phyloP scores from a whole-genome alignment of 1,284 basidiomycete species.

The Microbotryum scabiosae region DNA sequence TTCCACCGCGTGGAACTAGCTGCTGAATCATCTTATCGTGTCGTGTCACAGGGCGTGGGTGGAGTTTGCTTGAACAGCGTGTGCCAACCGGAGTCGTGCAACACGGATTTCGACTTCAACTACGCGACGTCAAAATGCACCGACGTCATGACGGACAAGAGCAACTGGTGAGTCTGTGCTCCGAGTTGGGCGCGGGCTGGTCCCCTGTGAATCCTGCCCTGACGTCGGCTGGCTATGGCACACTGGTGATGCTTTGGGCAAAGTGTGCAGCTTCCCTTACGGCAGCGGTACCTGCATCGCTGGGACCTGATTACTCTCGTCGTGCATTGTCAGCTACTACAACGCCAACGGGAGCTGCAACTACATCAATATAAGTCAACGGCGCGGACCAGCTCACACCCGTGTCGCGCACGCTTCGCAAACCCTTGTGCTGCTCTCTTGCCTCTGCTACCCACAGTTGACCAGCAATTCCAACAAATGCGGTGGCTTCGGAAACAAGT shows the following conservation, averaged over 20 bases:
- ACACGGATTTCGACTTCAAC: constrained; percentile 1
- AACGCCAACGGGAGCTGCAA: neutral
- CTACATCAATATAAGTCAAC: neutral
- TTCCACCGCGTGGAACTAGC: too few species aligned
- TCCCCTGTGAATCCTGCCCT: neutral
- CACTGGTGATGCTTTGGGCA: neutral
- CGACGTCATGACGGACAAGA: neutral
- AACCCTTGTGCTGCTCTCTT: constrained; percentile 1
- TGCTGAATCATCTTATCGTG: too few species aligned
- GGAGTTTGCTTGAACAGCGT: neutral
- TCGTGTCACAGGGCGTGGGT: too few species aligned
- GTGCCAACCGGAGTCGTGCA: constrained; percentile 5
- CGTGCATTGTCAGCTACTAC: neutral
- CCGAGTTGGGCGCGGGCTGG: neutral
- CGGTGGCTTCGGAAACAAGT: neutral
- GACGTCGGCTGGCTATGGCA: too few species aligned
- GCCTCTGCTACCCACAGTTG: constrained; percentile 1
- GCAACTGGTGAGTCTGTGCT: neutral
- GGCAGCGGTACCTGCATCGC: neutral
- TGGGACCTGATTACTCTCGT: neutral
- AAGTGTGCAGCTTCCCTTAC: neutral
- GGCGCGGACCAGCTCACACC: constrained; percentile 2
- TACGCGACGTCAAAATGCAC: constrained; percentile 1
- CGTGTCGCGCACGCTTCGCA: neutral
- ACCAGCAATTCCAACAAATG: constrained; percentile 6